These are phyloP conservation scores for Claviceps arundinis DNA, from an alignment of 2,329 filamentous ascomycete genomes.

Conservation along the genomic window DNA sequence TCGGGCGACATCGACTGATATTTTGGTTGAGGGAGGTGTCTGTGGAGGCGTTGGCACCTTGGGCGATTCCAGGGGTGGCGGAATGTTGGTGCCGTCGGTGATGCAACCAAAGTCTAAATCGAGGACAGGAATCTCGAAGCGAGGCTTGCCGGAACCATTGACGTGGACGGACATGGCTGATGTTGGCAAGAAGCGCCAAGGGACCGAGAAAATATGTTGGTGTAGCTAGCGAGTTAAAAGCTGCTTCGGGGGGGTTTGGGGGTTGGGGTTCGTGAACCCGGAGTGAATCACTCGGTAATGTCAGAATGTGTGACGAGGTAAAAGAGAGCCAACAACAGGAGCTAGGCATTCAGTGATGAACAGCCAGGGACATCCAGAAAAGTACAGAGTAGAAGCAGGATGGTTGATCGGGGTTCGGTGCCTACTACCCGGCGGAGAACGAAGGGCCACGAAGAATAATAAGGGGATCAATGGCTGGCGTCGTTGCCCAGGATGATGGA, in stretches of 20 bases:
- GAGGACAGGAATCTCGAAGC: constrained; percentile 45
- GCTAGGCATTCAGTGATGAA: neutral
- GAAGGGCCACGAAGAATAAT: neutral
- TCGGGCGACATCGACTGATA: constrained; percentile 6
- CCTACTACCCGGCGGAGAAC: neutral
- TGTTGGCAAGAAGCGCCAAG: neutral
- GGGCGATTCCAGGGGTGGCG: constrained; percentile 43
- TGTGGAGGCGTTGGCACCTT: constrained; percentile 32
- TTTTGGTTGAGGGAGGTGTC: constrained; percentile 18
- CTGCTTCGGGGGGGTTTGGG: neutral
- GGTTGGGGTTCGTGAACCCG: neutral
- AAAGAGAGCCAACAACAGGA: neutral
- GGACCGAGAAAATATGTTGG: neutral
- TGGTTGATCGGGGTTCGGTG: neutral
- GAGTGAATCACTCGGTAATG: neutral
- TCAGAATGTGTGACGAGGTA: neutral
- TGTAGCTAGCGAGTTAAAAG: neutral
- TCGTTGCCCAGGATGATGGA: constrained; percentile 3
- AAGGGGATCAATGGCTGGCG: constrained; percentile 5
- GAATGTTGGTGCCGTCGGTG: constrained; percentile 48
- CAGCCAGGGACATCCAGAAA: neutral
- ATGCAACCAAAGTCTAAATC: constrained; percentile 45
- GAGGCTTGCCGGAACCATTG: constrained; percentile 17
- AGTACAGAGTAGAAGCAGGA: neutral
- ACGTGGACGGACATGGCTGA: constrained; percentile 20